A percentile compares a stretch with the other conserved stretches of the same genome.
phyloP scores from a whole-genome alignment of 2,329 filamentous ascomycete species.

The Fusarium guadeloupense region DNA sequence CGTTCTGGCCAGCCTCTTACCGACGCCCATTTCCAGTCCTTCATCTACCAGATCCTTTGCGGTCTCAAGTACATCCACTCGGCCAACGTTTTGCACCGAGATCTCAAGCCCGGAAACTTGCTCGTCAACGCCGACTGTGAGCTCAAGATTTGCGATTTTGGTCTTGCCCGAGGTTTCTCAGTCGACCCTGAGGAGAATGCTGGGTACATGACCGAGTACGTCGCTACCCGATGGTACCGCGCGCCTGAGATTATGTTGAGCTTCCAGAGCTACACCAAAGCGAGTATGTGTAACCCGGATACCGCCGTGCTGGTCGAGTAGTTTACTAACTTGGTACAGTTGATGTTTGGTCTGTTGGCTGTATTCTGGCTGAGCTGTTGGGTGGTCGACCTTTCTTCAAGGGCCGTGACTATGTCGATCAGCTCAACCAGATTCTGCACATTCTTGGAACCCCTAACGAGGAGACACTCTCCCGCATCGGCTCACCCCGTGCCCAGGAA shows the following conservation, averaged over 20 bases:
- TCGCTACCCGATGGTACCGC: slow-evolving; percentile 93
- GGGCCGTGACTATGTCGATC: slow-evolving; percentile 98
- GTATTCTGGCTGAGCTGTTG: slow-evolving; percentile 94
- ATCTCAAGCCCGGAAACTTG: slow-evolving; percentile 95
- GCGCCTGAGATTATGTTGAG: slow-evolving; percentile 99
- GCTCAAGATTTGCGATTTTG: slow-evolving; percentile 99
- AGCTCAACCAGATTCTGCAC: slow-evolving; percentile 98
- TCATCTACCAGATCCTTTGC: slow-evolving; percentile 99
- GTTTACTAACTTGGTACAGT: slow-evolving; percentile 64
- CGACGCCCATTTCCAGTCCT: slow-evolving; percentile 98
- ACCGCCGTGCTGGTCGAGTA: background rate
- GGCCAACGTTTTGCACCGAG: slow-evolving; percentile 95
- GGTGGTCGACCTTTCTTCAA: slow-evolving; percentile 99
- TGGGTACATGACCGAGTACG: slow-evolving; percentile 99
- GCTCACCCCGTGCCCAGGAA: slow-evolving; percentile 94
- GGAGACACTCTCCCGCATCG: slow-evolving; percentile 91
- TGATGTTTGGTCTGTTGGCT: slow-evolving; percentile 99
- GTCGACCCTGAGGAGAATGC: slow-evolving; percentile 98
- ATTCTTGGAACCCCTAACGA: slow-evolving; percentile 97
- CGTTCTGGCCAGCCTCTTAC: slow-evolving; percentile 96
- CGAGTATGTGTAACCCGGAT: slow-evolving; percentile 74
- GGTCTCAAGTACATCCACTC: slow-evolving; percentile 99
- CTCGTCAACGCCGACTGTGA: slow-evolving; percentile 99
- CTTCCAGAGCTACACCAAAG: slow-evolving; percentile 99
- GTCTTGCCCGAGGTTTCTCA: slow-evolving; percentile 94